These are phyloP conservation scores for Fusarium sulawesiense DNA, from an alignment of 2,329 filamentous ascomycete genomes.

Conservation along the genomic window DNA sequence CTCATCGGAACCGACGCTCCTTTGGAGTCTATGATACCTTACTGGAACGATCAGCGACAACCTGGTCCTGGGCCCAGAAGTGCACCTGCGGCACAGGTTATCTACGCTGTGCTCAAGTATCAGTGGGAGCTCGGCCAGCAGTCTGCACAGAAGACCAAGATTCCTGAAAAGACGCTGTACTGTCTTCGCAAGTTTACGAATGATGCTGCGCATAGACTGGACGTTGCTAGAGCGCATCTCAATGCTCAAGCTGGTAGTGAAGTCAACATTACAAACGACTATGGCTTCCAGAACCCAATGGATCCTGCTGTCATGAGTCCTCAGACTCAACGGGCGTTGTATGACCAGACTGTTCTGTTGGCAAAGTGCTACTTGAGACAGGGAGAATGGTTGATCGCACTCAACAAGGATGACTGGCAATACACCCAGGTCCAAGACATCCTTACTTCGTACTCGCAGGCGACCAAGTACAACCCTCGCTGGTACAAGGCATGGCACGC, in stretches of 20 bases:
- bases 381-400: conserved; percentile 91
- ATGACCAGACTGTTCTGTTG: conserved; percentile 76
- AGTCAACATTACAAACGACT: conserved; percentile 58
- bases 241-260: conserved; percentile 60
- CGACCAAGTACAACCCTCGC: conserved; percentile 91
- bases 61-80: conserved; percentile 51
- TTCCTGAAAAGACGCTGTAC: conserved; percentile 67
- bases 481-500: conserved; percentile 99
- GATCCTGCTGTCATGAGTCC: conserved; percentile 60
- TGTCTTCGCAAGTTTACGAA: conserved; percentile 71
- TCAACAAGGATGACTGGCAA: conserved; percentile 91
- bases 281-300: conserved; percentile 61
- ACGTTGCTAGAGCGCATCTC: conserved; percentile 64
- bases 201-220: conserved; percentile 67
- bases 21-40: conserved; percentile 70
- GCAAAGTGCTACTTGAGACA: conserved; percentile 97
- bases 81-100: conserved; percentile 79
- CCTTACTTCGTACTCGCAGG: conserved; percentile 87
- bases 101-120: conserved; percentile 97
- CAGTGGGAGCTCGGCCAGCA: conserved; percentile 89
- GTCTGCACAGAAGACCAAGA: conserved; percentile 55
- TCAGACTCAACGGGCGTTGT: conserved; percentile 63
- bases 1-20: conserved; percentile 80
- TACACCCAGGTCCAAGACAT: conserved; percentile 88
- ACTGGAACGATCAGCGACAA: conserved; percentile 59